A percentile compares a stretch with the other conserved stretches of the same genome.
Conservation (phyloP, 441 rosid species). For the Pelargonium fulgidum region DNA sequence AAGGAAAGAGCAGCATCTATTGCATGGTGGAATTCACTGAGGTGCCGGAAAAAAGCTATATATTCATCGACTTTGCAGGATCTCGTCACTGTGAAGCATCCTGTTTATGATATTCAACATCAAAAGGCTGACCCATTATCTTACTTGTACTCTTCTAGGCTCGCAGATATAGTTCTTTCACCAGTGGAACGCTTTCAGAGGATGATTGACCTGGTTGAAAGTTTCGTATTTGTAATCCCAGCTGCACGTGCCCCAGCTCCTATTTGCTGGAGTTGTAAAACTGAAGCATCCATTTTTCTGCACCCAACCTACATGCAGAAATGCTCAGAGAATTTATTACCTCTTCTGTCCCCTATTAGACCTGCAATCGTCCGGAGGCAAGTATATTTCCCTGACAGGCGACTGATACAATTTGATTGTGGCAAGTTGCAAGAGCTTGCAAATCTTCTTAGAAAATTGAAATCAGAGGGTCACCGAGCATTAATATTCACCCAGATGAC, state of each 20-base stretch:
- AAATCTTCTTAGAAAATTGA: slow-evolving; percentile 73
- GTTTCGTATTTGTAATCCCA: slow-evolving; percentile 92
- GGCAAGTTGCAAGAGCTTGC: slow-evolving; percentile 99
- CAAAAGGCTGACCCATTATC: slow-evolving; percentile 46
- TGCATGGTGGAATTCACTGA: slow-evolving; percentile 99
- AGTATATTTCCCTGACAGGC: slow-evolving; percentile 94
- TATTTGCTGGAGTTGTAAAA: slow-evolving; percentile 82
- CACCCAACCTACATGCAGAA: slow-evolving; percentile 50
- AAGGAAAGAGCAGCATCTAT: slow-evolving; percentile 72
- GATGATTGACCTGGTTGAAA: slow-evolving; percentile 79
- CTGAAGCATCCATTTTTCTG: slow-evolving; percentile 53
- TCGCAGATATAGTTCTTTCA: slow-evolving; percentile 79
- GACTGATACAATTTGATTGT: slow-evolving; percentile 97
- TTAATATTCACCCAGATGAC: slow-evolving; percentile 99
- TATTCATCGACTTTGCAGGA: slow-evolving; percentile 66
- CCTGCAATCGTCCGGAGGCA: slow-evolving; percentile 97
- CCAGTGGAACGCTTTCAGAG: slow-evolving; percentile 81
- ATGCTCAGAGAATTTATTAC: slow-evolving; percentile 63
- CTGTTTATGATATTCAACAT: slow-evolving; percentile 48
- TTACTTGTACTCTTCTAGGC: slow-evolving; percentile 60
- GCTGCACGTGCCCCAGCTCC: slow-evolving; percentile 88
- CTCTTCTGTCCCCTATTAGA: slow-evolving; percentile 80
- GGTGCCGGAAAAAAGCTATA: slow-evolving; percentile 75
- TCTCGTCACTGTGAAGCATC: slow-evolving; percentile 53
- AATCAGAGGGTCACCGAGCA: slow-evolving; percentile 95